Evolutionary conservation across 805 yeast species (phyloP).

Genomic region (Grigorovia humatica): DNA sequence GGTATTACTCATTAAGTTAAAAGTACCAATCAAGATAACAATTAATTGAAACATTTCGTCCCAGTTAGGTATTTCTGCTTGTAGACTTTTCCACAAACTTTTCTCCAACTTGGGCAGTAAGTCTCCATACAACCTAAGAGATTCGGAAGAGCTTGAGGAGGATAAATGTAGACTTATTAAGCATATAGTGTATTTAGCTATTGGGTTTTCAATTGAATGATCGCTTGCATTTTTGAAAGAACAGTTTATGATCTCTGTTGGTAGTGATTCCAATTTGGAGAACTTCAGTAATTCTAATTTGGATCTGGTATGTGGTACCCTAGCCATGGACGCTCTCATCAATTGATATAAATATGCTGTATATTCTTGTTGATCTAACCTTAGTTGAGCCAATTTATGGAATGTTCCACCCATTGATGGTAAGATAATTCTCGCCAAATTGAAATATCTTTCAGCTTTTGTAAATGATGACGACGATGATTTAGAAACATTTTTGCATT

Average conservation of each 20-base stretch:
- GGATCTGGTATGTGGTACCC: background rate
- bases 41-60: background rate
- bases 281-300: background rate
- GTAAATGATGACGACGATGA: background rate
- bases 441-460: slow-evolving; percentile 6
- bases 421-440: slow-evolving; percentile 2
- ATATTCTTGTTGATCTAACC: background rate
- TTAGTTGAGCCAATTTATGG: slow-evolving; percentile 1
- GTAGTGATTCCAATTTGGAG: background rate
- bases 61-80: background rate
- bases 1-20: background rate
- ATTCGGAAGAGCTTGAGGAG: background rate
- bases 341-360: slow-evolving; percentile 1
- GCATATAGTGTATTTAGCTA: background rate
- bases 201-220: background rate
- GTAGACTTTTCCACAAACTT: background rate
- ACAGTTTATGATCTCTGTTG: background rate
- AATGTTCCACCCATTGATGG: slow-evolving; percentile 7
- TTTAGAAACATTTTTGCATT: background rate
- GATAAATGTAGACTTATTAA: background rate
- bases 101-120: background rate
- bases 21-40: background rate
- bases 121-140: no score
- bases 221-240: background rate
- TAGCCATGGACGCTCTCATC: slow-evolving; percentile 1